Evolutionary conservation across 805 yeast species (phyloP), one percentile per base, ranked within the genome.

Genomic region (Saccharomycopsis schoenii): DNA sequence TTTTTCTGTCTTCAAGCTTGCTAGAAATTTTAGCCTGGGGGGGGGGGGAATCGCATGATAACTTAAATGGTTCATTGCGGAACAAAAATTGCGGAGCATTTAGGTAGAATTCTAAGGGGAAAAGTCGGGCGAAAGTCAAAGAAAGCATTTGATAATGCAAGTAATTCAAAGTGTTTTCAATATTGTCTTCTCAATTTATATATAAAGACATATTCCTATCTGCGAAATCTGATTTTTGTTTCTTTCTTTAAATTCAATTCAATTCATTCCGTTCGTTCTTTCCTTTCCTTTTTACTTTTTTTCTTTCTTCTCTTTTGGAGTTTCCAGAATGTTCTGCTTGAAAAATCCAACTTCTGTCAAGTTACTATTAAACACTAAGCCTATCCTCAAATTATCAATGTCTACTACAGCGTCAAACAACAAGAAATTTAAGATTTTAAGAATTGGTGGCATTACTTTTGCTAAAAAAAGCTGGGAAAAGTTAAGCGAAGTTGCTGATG

Each of bases 401-500:
- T 47, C 52, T 3, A 47, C 34, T n/a, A 9, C 14, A 47, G 52
- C 52, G 21, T 21, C 25, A 21, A 24, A 19, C 25, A 67, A 85
- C 88, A 57, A 47, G 25, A 47, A 17, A 21, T 3, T 24, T 25
- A 80, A 82, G 64, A 83, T 89, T 11, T 76, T 90, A 29, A 77
- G 89, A 71, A 71, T 90, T 41, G 93, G 91, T 6, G 76, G 79
- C 14, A 77, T 83, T 55, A 70, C 72, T 58, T 85, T 75, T 68
- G 92, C 90, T 54, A 80, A 79, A 43, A 74, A 79, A 39, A 87
- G 85, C 52, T 89, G 94, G 93, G 74, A 76, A n/a, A 74, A 78
- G 29, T 72, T 88, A 19, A 66, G 70, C 11, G 68, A 78, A 5
- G 71, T 74, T 21, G 80, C 78, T 4, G 78, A 82, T 55, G 76